Percentiles rank a stretch among this genome's conserved stretches.
These are phyloP conservation scores for Aspergillus udagawae DNA, from an alignment of 2,329 filamentous ascomycete species.

Conservation along the genomic window DNA sequence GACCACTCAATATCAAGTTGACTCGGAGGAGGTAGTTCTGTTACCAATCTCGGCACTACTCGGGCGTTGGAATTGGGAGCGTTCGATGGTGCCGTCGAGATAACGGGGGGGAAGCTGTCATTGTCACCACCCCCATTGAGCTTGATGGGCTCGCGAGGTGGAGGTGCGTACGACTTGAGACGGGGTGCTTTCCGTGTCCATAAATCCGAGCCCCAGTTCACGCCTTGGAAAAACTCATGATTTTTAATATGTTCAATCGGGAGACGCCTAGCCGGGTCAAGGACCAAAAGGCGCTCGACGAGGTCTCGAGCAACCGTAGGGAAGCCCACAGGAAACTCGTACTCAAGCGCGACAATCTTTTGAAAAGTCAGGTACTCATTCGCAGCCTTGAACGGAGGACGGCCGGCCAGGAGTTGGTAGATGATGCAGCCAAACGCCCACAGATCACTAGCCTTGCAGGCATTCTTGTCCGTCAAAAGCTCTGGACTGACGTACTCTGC, in stretches of 20 bases:
- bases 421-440: slow-evolving; percentile 99
- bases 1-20: slow-evolving; percentile 99
- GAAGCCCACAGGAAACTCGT: slow-evolving; percentile 87
- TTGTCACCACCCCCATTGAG: slow-evolving; percentile 54
- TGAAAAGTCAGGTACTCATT: slow-evolving; percentile 98
- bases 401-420: slow-evolving; percentile 91
- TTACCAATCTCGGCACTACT: slow-evolving; percentile 76
- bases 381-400: slow-evolving; percentile 91
- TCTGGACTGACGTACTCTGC: slow-evolving; percentile 98
- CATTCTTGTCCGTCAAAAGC: slow-evolving; percentile 92
- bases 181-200: slow-evolving; percentile 90
- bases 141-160: slow-evolving; percentile 72
- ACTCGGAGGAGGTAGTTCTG: slow-evolving; percentile 91
- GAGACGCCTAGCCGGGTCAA: slow-evolving; percentile 78
- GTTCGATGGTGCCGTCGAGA: slow-evolving; percentile 37
- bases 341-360: slow-evolving; percentile 92
- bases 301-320: slow-evolving; percentile 81
- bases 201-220: slow-evolving; percentile 74
- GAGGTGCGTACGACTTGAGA: slow-evolving; percentile 77
- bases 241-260: slow-evolving; percentile 96
- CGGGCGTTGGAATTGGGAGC: slow-evolving; percentile 46
- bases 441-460: slow-evolving; percentile 93
- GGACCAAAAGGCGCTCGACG: slow-evolving; percentile 81
- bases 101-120: slow-evolving; percentile 41
- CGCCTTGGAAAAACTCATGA: slow-evolving; percentile 89